Percentiles rank a stretch among this genome's conserved stretches.
Evolutionary conservation across 2,329 filamentous ascomycete genomes (phyloP).

Genomic region (Pseudophaeomoniella oleicola): DNA sequence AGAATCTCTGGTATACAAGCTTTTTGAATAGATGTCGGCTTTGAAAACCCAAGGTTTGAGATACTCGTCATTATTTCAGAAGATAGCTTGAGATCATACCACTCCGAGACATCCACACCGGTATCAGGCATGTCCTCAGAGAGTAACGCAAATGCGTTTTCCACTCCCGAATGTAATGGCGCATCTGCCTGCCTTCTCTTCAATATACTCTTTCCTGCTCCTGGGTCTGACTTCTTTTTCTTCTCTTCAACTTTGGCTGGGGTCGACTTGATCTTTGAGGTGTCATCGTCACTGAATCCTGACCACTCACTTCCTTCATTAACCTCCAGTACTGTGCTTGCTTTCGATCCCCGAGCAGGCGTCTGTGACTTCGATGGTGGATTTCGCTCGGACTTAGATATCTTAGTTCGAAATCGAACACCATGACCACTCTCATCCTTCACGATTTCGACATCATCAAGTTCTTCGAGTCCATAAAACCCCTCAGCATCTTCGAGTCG

Average conservation of each 20-base stretch:
- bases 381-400: slow-evolving; percentile 8
- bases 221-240: slow-evolving; percentile 12
- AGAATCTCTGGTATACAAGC: slow-evolving; percentile 69
- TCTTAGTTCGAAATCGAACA: slow-evolving; percentile 46
- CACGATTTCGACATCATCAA: slow-evolving; percentile 80
- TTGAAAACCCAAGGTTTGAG: slow-evolving; percentile 62
- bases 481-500: slow-evolving; percentile 81
- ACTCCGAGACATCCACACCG: slow-evolving; percentile 58
- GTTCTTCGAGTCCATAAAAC: slow-evolving; percentile 82
- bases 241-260: slow-evolving; percentile 14
- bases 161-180: slow-evolving; percentile 9
- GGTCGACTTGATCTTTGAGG: slow-evolving; percentile 7
- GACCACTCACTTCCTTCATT: slow-evolving; percentile 44
- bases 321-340: slow-evolving; percentile 13
- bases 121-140: slow-evolving; percentile 9
- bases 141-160: slow-evolving; percentile 14
- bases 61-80: slow-evolving; percentile 57
- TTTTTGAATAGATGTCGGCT: slow-evolving; percentile 70
- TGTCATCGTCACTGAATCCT: slow-evolving; percentile 45
- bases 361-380: slow-evolving; percentile 5
- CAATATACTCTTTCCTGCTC: slow-evolving; percentile 14
- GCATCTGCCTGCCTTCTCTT: slow-evolving; percentile 16
- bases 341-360: slow-evolving; percentile 7
- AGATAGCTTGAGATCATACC: slow-evolving; percentile 62
- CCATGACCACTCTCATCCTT: slow-evolving; percentile 45